Percentiles rank a stretch among this genome's conserved stretches.
phyloP scores from a whole-genome alignment of 176 grass and related monocot genomes.

The Lolium multiflorum region DNA sequence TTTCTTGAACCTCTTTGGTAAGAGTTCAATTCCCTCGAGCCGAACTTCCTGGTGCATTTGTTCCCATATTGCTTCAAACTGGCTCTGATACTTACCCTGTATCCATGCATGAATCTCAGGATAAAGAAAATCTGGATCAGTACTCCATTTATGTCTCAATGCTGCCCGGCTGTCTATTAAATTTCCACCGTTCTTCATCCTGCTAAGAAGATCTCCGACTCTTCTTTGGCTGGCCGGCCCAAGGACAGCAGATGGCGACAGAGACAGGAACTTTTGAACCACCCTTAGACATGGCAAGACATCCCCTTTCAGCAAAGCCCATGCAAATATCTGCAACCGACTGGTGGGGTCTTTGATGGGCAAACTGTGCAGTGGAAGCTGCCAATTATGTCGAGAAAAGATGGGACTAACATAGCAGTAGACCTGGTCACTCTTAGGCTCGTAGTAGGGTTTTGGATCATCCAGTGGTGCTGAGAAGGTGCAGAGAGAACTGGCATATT shows the following conservation, averaged over 20 bases:
- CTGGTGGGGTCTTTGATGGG: slow-evolving; percentile 65
- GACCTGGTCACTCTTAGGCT: slow-evolving; percentile 64
- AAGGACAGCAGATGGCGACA: slow-evolving; percentile 66
- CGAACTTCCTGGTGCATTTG: slow-evolving; percentile 67
- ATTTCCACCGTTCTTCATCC: slow-evolving; percentile 50
- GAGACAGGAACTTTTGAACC: slow-evolving; percentile 60
- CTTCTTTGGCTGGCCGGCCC: slow-evolving; percentile 59
- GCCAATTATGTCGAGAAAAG: slow-evolving; percentile 89
- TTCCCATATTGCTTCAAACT: slow-evolving; percentile 62
- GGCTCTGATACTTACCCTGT: slow-evolving; percentile 62
- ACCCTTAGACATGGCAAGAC: slow-evolving; percentile 81
- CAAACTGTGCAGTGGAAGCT: slow-evolving; percentile 67
- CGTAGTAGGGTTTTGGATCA: slow-evolving; percentile 82
- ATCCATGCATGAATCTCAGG: slow-evolving; percentile 65
- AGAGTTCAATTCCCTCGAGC: slow-evolving; percentile 63
- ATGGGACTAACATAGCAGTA: slow-evolving; percentile 79
- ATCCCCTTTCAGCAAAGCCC: slow-evolving; percentile 85
- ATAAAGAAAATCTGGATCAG: slow-evolving; percentile 61
- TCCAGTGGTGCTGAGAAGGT: slow-evolving; percentile 83
- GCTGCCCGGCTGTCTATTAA: slow-evolving; percentile 55
- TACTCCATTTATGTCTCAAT: slow-evolving; percentile 57
- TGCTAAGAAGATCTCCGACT: slow-evolving; percentile 70
- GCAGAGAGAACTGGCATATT: slow-evolving; percentile 88
- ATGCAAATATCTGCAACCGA: slow-evolving; percentile 73
- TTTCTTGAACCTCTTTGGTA: slow-evolving; percentile 70